Percentiles rank a stretch among this genome's conserved stretches.
Conservation (phyloP, 192 early-diverging fungal genomes). For the Martensiomyces pterosporus region DNA sequence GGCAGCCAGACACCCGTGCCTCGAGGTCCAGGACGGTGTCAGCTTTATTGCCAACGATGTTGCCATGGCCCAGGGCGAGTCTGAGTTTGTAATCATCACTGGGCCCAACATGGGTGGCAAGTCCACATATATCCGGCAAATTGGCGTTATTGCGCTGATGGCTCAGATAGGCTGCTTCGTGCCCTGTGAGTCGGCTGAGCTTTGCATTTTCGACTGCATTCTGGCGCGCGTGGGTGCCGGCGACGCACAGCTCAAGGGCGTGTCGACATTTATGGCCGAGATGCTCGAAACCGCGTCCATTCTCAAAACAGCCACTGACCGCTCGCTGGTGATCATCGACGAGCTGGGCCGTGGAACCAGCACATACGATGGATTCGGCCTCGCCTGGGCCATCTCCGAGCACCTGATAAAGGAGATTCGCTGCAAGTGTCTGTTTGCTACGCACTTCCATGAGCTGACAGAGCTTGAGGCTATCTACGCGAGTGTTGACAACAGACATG, state of each 20-base stretch:
- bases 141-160: slow-evolving; percentile 90
- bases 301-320: slow-evolving; percentile 73
- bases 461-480: slow-evolving; percentile 66
- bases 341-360: slow-evolving; percentile 97
- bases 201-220: slow-evolving; percentile 83
- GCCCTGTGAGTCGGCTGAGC: slow-evolving; percentile 69
- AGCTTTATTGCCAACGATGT: slow-evolving; percentile 95
- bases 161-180: slow-evolving; percentile 94
- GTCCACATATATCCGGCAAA: slow-evolving; percentile 94
- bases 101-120: slow-evolving; percentile 99
- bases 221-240: slow-evolving; percentile 91
- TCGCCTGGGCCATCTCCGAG: slow-evolving; percentile 98
- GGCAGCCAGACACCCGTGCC: slow-evolving; percentile 82
- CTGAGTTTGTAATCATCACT: slow-evolving; percentile 86
- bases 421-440: slow-evolving; percentile 88
- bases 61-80: slow-evolving; percentile 60
- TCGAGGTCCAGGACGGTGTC: slow-evolving; percentile 89
- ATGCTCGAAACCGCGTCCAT: slow-evolving; percentile 93
- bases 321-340: slow-evolving; percentile 93
- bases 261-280: slow-evolving; percentile 96
- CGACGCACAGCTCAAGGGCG: slow-evolving; percentile 87
- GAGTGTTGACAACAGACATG: slow-evolving; percentile 84
- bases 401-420: slow-evolving; percentile 54
- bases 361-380: slow-evolving; percentile 95
- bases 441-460: slow-evolving; percentile 98